phyloP scores from a whole-genome alignment of 2,329 filamentous ascomycete species.

The Fusarium pilosicola region DNA sequence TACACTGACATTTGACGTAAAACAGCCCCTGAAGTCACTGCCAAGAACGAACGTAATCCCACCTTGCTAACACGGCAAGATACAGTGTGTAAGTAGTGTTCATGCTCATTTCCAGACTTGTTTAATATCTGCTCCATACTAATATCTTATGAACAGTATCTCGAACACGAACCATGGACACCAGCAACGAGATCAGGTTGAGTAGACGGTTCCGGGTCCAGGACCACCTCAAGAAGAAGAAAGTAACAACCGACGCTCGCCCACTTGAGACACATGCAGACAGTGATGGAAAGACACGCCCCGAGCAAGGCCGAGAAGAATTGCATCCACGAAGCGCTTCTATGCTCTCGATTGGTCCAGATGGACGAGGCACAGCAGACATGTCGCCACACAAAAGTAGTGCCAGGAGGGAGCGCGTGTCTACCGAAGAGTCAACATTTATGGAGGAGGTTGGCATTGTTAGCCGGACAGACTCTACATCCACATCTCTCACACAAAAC shows the following conservation, averaged over 20 bases:
- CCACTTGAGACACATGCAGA: conserved; percentile 3
- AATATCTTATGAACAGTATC: conserved; percentile 26
- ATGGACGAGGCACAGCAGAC: not conserved
- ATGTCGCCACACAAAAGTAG: conserved; percentile 6
- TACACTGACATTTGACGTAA: conserved; percentile 4
- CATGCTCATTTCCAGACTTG: not conserved
- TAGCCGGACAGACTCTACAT: not conserved
- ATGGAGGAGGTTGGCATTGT: not conserved
- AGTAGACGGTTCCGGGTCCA: conserved; percentile 34
- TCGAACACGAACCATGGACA: conserved; percentile 33
- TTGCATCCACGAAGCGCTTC: not conserved
- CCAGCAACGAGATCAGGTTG: conserved; percentile 48
- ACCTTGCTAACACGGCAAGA: conserved; percentile 13
- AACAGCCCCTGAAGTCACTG: not conserved
- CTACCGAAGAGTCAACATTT: not conserved
- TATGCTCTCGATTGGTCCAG: not conserved
- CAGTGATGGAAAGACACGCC: not conserved
- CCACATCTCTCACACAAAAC: not conserved
- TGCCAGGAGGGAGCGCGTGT: conserved; percentile 3
- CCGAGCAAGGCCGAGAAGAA: conserved; percentile 5
- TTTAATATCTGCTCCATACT: not conserved
- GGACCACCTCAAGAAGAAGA: conserved; percentile 10
- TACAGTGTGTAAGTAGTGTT: conserved; percentile 28
- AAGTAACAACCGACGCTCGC: not conserved
- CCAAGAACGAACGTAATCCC: not conserved